Conservation (phyloP, 2,329 filamentous ascomycete genomes). For the Thielaviopsis musarum region DNA sequence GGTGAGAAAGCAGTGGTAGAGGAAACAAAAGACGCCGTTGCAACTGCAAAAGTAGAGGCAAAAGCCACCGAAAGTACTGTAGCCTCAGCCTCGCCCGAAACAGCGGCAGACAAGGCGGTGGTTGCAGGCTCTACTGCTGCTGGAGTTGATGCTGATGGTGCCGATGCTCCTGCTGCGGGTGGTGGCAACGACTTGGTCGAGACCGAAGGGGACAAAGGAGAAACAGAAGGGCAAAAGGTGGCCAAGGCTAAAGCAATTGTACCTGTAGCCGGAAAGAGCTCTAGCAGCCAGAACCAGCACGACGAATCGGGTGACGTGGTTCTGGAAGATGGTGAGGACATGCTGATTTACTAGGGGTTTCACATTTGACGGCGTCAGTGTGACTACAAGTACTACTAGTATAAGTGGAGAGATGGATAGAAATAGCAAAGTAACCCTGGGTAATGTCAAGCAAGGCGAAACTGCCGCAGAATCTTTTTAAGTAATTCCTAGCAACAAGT, state of each 20-base stretch:
- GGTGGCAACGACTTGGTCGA: not conserved
- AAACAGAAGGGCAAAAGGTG: not conserved
- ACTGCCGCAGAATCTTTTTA: too few relatives aligned
- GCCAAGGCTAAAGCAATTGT: not conserved
- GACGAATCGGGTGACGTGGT: constrained; percentile 64
- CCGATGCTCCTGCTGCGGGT: not conserved
- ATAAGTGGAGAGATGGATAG: too few relatives aligned
- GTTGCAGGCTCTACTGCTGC: not conserved
- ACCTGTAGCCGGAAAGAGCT: constrained; percentile 13
- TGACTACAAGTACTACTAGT: not conserved
- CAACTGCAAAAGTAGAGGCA: too few relatives aligned
- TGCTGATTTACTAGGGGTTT: constrained; percentile 60
- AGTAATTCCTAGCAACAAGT: too few relatives aligned
- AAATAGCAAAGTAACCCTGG: too few relatives aligned
- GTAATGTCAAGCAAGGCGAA: too few relatives aligned
- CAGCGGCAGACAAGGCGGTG: too few relatives aligned
- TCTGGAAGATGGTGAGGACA: constrained; percentile 75
- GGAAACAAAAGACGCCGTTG: too few relatives aligned
- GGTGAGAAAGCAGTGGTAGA: too few relatives aligned
- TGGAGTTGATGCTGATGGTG: not conserved
- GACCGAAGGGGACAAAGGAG: not conserved
- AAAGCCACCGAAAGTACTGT: too few relatives aligned
- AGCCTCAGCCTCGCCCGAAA: too few relatives aligned
- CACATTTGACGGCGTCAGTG: too few relatives aligned
- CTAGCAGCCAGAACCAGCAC: constrained; percentile 23